phyloP scores from a whole-genome alignment of 495 filamentous ascomycete genomes.

The Podospora fimiseda region DNA sequence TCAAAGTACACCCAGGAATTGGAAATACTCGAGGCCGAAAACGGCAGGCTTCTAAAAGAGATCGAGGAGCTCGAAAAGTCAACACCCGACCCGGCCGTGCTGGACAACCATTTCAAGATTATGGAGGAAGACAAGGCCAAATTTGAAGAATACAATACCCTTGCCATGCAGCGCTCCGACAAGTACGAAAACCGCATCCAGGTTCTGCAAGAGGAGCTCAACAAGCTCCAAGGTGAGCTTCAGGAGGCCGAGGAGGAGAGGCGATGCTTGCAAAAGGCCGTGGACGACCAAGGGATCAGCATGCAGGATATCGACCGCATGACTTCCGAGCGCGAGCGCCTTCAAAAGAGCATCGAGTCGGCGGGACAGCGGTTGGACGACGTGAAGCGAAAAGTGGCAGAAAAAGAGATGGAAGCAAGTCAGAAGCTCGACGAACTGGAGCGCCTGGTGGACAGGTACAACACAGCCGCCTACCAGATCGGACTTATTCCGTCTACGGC shows the following conservation, averaged over 20 bases:
- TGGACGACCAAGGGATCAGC: conserved; percentile 88
- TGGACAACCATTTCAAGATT: conserved; percentile 79
- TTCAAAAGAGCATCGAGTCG: conserved; percentile 76
- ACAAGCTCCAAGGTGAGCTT: conserved; percentile 69
- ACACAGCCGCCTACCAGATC: conserved; percentile 87
- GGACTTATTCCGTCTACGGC: conserved; percentile 81
- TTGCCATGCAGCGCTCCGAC: conserved; percentile 69
- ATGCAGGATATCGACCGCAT: conserved; percentile 98
- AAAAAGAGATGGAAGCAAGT: conserved; percentile 78
- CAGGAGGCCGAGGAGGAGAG: conserved; percentile 74
- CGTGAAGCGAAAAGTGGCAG: conserved; percentile 68
- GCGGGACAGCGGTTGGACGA: conserved; percentile 71
- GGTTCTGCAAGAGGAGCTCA: conserved; percentile 71
- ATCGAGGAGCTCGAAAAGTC: conserved; percentile 83
- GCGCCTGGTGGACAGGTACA: conserved; percentile 78
- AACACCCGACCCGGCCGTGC: conserved; percentile 68
- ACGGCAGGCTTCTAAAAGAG: conserved; percentile 67
- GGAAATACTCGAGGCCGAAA: conserved; percentile 74
- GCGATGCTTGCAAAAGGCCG: conserved; percentile 67
- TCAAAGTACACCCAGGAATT: conserved; percentile 75
- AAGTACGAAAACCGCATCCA: conserved; percentile 73
- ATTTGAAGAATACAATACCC: conserved; percentile 84
- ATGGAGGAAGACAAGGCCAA: conserved; percentile 86
- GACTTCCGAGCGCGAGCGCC: conserved; percentile 86
- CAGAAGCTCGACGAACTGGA: conserved; percentile 84